A percentile compares a stretch with the other conserved stretches of the same genome.
Evolutionary conservation across 2,329 filamentous ascomycete genomes (phyloP).

Genomic region (Trichoderma aggressivum): DNA sequence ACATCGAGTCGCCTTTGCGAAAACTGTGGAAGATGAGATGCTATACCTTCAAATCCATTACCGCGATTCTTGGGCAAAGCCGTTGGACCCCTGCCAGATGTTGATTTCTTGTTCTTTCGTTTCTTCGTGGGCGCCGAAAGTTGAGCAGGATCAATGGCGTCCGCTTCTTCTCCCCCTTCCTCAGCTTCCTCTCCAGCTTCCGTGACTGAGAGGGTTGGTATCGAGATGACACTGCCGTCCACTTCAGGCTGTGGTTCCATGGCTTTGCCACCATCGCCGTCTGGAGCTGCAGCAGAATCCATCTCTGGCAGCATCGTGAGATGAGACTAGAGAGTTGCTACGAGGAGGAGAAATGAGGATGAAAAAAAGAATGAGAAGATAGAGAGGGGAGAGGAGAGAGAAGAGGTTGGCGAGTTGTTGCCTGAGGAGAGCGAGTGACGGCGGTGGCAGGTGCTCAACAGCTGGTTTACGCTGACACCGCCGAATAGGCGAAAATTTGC

Average conservation of each 20-base stretch:
- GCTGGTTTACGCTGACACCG: background rate
- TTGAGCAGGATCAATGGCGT: background rate
- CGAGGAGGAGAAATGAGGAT: too few relatives aligned
- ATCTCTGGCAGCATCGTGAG: background rate
- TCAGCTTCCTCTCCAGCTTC: background rate
- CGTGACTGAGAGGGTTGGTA: background rate
- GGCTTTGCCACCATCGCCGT: background rate
- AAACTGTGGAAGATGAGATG: background rate
- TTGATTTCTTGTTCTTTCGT: conserved; percentile 21
- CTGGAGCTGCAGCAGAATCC: background rate
- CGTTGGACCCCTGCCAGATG: conserved; percentile 36
- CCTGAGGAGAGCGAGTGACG: background rate
- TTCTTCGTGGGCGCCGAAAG: conserved; percentile 16
- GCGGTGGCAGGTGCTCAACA: conserved; percentile 4
- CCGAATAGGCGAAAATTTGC: background rate
- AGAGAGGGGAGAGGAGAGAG: background rate
- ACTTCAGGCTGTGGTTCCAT: background rate
- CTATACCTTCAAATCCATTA: conserved; percentile 67
- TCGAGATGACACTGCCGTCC: background rate
- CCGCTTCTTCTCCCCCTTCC: background rate
- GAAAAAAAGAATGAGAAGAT: too few relatives aligned
- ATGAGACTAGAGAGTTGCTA: rapidly evolving
- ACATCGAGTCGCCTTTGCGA: background rate
- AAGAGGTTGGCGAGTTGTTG: background rate
- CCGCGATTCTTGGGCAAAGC: conserved; percentile 43